Evolutionary conservation across 169 alveolate species (phyloP).

Genomic region (Plasmodium relictum): DNA sequence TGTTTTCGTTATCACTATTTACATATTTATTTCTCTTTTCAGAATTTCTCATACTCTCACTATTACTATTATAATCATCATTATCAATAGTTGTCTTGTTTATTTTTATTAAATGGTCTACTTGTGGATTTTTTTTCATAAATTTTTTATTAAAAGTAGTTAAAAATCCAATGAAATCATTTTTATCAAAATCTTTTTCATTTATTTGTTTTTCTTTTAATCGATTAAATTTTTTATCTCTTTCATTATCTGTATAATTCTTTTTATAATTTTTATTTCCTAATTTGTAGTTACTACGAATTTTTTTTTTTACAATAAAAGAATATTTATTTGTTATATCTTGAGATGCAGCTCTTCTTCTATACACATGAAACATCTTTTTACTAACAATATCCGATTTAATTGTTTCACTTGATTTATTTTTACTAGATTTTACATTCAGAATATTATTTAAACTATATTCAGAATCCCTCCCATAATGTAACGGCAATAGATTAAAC

Average conservation of each 20-base stretch:
- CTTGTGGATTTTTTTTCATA: constrained; percentile 62
- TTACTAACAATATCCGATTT: constrained; percentile 21
- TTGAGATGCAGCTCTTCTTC: constrained; percentile 77
- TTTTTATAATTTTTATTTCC: constrained; percentile 61
- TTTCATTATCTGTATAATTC: constrained; percentile 75
- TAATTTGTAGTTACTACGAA: constrained; percentile 42
- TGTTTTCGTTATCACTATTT: constrained; percentile 19
- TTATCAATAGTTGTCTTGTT: constrained; percentile 4
- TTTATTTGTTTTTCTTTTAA: constrained; percentile 33
- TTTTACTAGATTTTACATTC: neutral
- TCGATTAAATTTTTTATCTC: constrained; percentile 30
- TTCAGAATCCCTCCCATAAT: constrained; percentile 19
- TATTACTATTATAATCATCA: constrained; percentile 4
- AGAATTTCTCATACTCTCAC: neutral
- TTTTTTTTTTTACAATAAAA: constrained; percentile 32
- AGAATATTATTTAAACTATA: constrained; percentile 35
- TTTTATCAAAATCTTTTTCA: constrained; percentile 56
- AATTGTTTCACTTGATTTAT: neutral
- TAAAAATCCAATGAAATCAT: constrained; percentile 43
- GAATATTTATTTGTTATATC: constrained; percentile 46
- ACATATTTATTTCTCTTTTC: constrained; percentile 1
- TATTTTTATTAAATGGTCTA: constrained; percentile 42
- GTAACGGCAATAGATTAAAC: constrained; percentile 16
- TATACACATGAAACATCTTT: constrained; percentile 36
- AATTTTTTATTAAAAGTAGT: constrained; percentile 63